Evolutionary conservation across 2,329 filamentous ascomycete genomes (phyloP), one percentile per base, ranked within the genome.

Genomic region (Aspergillus pseudoterreus): DNA sequence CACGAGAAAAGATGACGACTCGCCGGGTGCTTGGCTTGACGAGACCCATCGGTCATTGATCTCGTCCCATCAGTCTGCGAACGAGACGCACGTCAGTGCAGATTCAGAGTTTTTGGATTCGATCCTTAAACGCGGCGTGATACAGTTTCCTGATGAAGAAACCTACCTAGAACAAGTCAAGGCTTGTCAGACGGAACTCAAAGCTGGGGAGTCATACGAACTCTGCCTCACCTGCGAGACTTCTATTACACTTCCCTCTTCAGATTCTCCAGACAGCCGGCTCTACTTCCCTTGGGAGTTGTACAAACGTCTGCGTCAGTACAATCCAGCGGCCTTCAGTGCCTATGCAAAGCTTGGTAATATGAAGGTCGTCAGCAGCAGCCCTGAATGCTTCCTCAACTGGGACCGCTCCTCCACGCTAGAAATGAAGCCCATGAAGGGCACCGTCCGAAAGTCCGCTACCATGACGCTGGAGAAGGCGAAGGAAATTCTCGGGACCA

Each of bases 391-490:
- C 2, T 97, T 96, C 66, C 81, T 97, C 14, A 83, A 82, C 50
- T 88, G 83, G 82, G 76, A 79, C 38, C 75, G 79, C 38, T 58
- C 64, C 11, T 71, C 70, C 1, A 69, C 65, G 4, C 60, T 76
- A 2, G 71, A 75, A 55, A 94, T 96, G 79, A 84, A 92, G 6
- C 92, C 92, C 0, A 97, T 97, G 83, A 97, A 97, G 75, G 92
- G 92, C 44, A 97, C 92, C 0, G 90, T 96, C n/a, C 85, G 85
- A 61, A 95, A 95, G 62, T 82, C 81, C 0, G 75, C 78, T 1
- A 77, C 76, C 1, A 83, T 86, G 35, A 94, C 87, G 0, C 77
- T 87, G n/a, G 81, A 79, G 4, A 81, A 88, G 62, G 92, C 92
- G 1, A 83, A 86, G 54, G 74, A 75, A 24, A 82, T 95, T 36